Conservation (phyloP, 2,329 filamentous ascomycete species). For the Scytalidium lignicola region DNA sequence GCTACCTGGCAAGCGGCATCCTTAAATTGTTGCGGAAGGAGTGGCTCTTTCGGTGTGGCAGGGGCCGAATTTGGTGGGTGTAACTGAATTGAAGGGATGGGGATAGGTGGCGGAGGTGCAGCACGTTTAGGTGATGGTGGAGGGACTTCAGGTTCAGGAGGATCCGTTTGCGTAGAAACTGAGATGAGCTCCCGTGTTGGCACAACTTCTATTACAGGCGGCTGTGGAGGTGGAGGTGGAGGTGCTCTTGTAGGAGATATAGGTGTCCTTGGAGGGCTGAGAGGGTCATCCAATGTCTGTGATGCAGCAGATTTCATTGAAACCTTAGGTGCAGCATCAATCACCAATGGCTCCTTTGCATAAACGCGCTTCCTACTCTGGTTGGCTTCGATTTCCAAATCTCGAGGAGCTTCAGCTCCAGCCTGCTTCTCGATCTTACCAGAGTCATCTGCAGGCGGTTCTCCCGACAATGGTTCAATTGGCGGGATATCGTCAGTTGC, state of each 20-base stretch:
- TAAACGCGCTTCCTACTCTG: constrained; percentile 67
- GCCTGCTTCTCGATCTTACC: constrained; percentile 22
- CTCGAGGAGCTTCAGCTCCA: constrained; percentile 33
- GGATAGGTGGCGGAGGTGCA: constrained; percentile 35
- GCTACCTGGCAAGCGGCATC: constrained; percentile 78
- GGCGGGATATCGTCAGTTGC: constrained; percentile 35
- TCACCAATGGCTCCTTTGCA: constrained; percentile 42
- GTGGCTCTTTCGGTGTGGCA: constrained; percentile 67
- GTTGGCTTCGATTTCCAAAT: constrained; percentile 65
- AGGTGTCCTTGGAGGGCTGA: constrained; percentile 63
- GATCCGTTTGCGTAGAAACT: constrained; percentile 58
- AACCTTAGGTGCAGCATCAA: constrained; percentile 40
- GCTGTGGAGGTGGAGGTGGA: constrained; percentile 35
- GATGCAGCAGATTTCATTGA: constrained; percentile 61
- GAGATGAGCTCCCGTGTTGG: constrained; percentile 43
- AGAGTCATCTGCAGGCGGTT: neutral
- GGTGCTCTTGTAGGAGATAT: constrained; percentile 43
- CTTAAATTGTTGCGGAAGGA: constrained; percentile 76
- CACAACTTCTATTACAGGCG: constrained; percentile 24
- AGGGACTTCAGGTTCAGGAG: constrained; percentile 6
- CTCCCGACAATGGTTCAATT: constrained; percentile 35
- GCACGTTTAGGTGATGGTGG: constrained; percentile 16
- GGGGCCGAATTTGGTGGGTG: constrained; percentile 83
- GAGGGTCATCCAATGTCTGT: constrained; percentile 57
- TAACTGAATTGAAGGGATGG: constrained; percentile 83